These are phyloP conservation scores for Canna indica DNA, from an alignment of 176 grass and related monocot species.

Conservation along the genomic window DNA sequence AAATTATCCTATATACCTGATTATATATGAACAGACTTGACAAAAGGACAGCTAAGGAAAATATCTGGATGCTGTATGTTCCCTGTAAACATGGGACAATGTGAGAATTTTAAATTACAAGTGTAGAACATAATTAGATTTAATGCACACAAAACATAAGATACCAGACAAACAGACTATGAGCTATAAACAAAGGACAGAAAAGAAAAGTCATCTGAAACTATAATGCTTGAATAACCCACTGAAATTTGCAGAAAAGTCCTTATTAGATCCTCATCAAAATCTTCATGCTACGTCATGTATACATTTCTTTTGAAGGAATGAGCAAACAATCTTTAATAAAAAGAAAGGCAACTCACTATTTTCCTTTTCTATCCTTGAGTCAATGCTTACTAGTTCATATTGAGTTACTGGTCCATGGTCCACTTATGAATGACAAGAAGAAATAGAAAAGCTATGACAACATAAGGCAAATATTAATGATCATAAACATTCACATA, in stretches of 20 bases:
- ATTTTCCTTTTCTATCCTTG: too few species aligned
- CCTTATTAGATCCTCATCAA: background rate
- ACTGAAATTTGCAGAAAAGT: background rate
- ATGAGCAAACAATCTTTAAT: too few species aligned
- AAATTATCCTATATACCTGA: constrained; percentile 28
- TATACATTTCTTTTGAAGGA: too few species aligned
- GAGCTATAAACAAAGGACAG: background rate
- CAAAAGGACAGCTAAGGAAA: constrained; percentile 57
- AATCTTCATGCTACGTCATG: too few species aligned
- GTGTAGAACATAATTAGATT: background rate
- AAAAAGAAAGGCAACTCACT: too few species aligned
- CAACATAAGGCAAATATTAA: too few species aligned
- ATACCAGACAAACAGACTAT: background rate
- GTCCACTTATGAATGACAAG: too few species aligned
- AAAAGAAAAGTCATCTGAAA: constrained; percentile 1
- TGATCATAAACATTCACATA: background rate
- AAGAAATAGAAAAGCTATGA: too few species aligned
- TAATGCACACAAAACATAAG: background rate
- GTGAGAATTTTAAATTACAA: background rate
- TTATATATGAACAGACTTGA: constrained; percentile 73
- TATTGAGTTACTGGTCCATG: too few species aligned
- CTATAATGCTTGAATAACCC: background rate
- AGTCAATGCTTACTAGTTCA: too few species aligned
- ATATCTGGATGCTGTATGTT: constrained; percentile 68
- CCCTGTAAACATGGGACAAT: constrained; percentile 29